These are phyloP conservation scores for Hibiscus mutabilis DNA, from an alignment of 345 rosid species.

Conservation along the genomic window DNA sequence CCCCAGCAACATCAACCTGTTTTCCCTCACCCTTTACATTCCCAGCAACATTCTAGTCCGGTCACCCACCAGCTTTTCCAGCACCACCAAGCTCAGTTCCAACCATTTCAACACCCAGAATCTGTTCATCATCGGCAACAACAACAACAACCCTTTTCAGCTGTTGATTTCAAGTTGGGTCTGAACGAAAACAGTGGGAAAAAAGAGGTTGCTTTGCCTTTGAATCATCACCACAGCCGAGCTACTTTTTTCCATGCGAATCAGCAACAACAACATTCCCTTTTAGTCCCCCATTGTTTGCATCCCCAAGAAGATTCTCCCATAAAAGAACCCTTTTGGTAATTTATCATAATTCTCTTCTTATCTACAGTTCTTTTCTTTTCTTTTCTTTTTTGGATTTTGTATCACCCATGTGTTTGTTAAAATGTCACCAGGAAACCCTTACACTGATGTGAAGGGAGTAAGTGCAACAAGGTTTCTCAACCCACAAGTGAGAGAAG, in stretches of 20 bases:
- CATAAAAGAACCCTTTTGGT: slow-evolving; percentile 34
- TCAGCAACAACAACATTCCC: slow-evolving; percentile 11
- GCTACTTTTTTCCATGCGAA: slow-evolving; percentile 14
- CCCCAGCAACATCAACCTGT: slow-evolving; percentile 8
- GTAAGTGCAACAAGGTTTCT: not conserved
- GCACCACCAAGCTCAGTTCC: slow-evolving; percentile 19
- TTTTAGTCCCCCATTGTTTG: slow-evolving; percentile 23
- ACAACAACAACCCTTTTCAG: slow-evolving; percentile 4
- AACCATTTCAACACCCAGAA: slow-evolving; percentile 14
- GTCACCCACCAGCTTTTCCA: slow-evolving; percentile 20
- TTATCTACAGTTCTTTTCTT: not conserved
- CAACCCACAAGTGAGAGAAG: slow-evolving; percentile 11
- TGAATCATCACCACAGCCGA: slow-evolving; percentile 6
- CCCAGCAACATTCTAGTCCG: slow-evolving; percentile 4
- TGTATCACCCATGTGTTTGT: slow-evolving; percentile 16
- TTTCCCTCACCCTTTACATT: not conserved
- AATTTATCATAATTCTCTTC: slow-evolving; percentile 7
- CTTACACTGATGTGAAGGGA: slow-evolving; percentile 10
- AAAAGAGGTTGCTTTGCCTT: not conserved
- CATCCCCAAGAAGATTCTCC: slow-evolving; percentile 31
- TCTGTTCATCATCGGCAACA: not conserved
- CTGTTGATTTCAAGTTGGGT: slow-evolving; percentile 29
- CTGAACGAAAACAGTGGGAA: slow-evolving; percentile 19
- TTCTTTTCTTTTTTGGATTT: not conserved
- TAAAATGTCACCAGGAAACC: slow-evolving; percentile 21